phyloP scores from a whole-genome alignment of 257 asterid species.

The Lantana camara region DNA sequence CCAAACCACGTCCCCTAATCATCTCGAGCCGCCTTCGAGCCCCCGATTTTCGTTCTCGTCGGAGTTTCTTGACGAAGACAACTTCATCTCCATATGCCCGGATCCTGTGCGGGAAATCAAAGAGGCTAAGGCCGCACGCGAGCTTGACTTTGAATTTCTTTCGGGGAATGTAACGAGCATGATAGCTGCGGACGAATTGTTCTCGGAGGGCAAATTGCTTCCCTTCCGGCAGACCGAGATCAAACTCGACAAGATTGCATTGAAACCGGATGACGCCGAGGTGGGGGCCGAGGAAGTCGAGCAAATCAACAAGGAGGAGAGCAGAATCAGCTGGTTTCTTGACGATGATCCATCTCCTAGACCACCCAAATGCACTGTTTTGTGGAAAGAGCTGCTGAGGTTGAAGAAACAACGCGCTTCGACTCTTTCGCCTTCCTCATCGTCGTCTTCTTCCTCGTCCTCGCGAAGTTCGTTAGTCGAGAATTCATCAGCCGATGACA shows the following conservation, averaged over 20 bases:
- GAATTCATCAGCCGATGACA: constrained; percentile 26
- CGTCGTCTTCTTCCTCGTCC: constrained; percentile 50
- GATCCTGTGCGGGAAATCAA: constrained; percentile 32
- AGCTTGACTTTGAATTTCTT: constrained; percentile 73
- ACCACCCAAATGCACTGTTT: constrained; percentile 88
- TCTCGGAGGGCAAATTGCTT: constrained; percentile 70
- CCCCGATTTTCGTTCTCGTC: constrained; percentile 83
- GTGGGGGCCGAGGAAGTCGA: not conserved
- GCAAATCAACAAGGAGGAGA: constrained; percentile 41
- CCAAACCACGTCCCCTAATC: constrained; percentile 29
- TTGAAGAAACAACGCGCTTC: constrained; percentile 64
- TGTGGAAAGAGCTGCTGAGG: constrained; percentile 79
- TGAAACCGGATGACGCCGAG: constrained; percentile 37
- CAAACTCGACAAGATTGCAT: constrained; percentile 46
- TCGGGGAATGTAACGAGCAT: constrained; percentile 44
- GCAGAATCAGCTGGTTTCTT: constrained; percentile 57
- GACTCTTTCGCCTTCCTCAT: constrained; percentile 52
- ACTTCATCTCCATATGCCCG: constrained; percentile 79
- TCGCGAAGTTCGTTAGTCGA: constrained; percentile 34
- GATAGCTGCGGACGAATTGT: constrained; percentile 78
- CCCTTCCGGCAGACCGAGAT: constrained; percentile 68
- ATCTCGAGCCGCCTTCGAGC: constrained; percentile 28
- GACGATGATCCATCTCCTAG: constrained; percentile 97
- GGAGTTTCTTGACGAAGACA: constrained; percentile 72
- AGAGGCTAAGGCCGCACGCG: constrained; percentile 23